Conservation (phyloP, 2,329 filamentous ascomycete species). For the Pseudogymnoascus sp. region DNA sequence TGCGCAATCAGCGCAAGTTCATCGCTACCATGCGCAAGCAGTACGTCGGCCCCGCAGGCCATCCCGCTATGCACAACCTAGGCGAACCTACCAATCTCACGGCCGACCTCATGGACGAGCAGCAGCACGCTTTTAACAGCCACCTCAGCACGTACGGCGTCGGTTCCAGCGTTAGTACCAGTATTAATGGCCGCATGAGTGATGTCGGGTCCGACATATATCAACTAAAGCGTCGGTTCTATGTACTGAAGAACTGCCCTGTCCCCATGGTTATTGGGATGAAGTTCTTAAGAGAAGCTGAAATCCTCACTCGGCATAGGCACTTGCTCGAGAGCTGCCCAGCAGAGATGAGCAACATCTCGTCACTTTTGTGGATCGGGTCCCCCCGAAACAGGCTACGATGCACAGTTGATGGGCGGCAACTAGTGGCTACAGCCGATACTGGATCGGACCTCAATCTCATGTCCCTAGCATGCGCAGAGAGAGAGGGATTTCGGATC, state of each 20-base stretch:
- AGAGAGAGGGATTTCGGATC: constrained; percentile 7
- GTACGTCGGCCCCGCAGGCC: too few relatives aligned
- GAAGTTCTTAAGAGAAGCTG: background rate
- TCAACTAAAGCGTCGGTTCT: constrained; percentile 9
- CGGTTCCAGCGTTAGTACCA: too few relatives aligned
- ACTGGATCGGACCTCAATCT: constrained; percentile 5
- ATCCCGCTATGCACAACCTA: too few relatives aligned
- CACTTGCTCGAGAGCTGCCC: constrained; percentile 13
- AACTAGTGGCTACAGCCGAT: background rate
- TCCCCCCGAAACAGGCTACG: background rate
- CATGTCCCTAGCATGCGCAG: constrained; percentile 3
- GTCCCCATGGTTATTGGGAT: constrained; percentile 5
- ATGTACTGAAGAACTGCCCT: background rate
- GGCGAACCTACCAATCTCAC: too few relatives aligned
- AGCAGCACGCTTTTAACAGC: too few relatives aligned
- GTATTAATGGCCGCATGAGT: too few relatives aligned
- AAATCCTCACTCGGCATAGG: constrained; percentile 10
- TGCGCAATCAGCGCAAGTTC: too few relatives aligned
- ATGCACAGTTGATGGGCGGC: background rate
- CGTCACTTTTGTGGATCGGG: background rate
- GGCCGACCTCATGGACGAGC: too few relatives aligned
- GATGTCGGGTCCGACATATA: too few relatives aligned
- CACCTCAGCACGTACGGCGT: too few relatives aligned
- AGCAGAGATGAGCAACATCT: background rate
- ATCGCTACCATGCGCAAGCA: too few relatives aligned